Percentiles rank a stretch among this genome's conserved stretches.
These are phyloP conservation scores for Paramyrothecium sp. DNA, from an alignment of 2,329 filamentous ascomycete genomes.

Conservation along the genomic window DNA sequence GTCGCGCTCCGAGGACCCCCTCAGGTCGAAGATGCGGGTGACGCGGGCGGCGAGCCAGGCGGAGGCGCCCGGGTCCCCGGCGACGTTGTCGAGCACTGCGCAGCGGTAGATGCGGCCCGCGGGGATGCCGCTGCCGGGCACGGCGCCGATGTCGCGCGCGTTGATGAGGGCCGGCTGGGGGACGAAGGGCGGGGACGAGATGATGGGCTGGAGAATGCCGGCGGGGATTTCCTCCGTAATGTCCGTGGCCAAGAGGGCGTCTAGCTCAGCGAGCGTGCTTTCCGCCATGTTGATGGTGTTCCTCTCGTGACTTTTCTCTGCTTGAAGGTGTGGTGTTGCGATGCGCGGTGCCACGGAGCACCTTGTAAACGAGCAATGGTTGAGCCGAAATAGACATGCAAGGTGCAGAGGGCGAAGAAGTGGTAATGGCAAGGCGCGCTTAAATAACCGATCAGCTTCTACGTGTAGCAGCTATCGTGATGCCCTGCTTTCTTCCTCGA, in stretches of 20 bases:
- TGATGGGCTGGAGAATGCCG: constrained; percentile 30
- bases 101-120: constrained; percentile 44
- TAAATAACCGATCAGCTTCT: no score
- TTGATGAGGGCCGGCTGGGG: constrained; percentile 47
- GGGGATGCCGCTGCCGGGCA: constrained; percentile 39
- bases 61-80: constrained; percentile 23
- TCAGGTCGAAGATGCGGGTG: constrained; percentile 50
- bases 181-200: constrained; percentile 45
- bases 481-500: neutral
- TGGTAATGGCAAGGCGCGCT: no score
- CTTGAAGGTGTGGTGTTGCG: no score
- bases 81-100: constrained; percentile 37
- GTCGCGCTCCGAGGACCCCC: constrained; percentile 41
- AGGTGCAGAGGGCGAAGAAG: no score
- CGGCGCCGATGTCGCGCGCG: constrained; percentile 47
- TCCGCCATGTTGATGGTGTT: no score
- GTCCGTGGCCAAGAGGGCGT: constrained; percentile 40
- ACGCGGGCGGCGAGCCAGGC: constrained; percentile 36
- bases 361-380: no score
- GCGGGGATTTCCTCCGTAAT: constrained; percentile 35
- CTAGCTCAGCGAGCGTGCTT: constrained; percentile 19
- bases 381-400: no score
- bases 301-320: no score
- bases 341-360: no score
- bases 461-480: neutral